Evolutionary conservation across 75 land plant species (phyloP).

Genomic region (Picea sitchensis): DNA sequence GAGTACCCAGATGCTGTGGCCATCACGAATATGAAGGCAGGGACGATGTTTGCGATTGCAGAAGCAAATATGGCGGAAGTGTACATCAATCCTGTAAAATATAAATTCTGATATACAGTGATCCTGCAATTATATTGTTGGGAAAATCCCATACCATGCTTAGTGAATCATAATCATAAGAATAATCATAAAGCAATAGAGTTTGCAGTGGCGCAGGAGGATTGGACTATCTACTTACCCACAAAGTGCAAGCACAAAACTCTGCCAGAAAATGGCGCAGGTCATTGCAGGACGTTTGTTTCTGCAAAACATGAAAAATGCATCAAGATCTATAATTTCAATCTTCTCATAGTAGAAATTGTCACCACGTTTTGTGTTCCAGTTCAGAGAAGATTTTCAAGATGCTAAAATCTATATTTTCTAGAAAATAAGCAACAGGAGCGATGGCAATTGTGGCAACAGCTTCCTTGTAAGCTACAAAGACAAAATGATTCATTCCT

Average conservation of each 20-base stretch:
- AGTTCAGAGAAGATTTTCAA: background rate
- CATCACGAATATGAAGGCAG: conserved; percentile 33
- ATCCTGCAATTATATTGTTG: conserved; percentile 10
- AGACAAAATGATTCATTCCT: too few relatives aligned
- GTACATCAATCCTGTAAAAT: conserved; percentile 5
- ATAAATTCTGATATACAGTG: conserved; percentile 11
- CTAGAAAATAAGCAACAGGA: too few relatives aligned
- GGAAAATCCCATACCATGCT: background rate
- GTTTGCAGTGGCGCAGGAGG: too few relatives aligned
- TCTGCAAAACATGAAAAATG: background rate
- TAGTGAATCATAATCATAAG: too few relatives aligned
- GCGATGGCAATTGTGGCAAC: too few relatives aligned
- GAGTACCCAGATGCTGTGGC: conserved; percentile 33
- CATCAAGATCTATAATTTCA: background rate
- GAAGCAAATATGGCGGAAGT: conserved; percentile 8
- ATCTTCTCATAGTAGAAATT: too few relatives aligned
- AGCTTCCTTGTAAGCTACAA: too few relatives aligned
- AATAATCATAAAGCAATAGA: too few relatives aligned
- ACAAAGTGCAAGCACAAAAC: background rate
- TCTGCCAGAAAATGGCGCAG: background rate
- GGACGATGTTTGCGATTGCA: background rate
- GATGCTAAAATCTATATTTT: too few relatives aligned
- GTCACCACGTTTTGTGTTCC: too few relatives aligned
- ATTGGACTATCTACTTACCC: background rate
- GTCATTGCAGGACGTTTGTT: background rate